Conservation (phyloP, 805 yeast genomes). For the Saccharomyces cerevisiae region DNA sequence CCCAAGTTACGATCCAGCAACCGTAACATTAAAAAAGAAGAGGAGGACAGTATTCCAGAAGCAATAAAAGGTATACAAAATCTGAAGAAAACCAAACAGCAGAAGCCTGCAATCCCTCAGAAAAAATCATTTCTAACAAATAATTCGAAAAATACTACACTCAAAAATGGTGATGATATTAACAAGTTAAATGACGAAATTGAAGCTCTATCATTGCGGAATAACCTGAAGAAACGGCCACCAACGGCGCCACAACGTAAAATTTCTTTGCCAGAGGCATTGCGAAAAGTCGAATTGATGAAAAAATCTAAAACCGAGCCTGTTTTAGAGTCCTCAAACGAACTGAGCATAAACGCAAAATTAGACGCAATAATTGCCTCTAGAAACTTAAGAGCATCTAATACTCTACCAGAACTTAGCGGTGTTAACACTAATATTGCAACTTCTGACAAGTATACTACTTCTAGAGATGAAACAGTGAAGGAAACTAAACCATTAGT, state of each 20-base stretch:
- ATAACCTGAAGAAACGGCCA: conserved; percentile 7
- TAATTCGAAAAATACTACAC: background rate
- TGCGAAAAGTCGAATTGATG: conserved; percentile 16
- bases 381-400: background rate
- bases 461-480: background rate
- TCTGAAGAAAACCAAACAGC: background rate
- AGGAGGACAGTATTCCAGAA: background rate
- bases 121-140: background rate
- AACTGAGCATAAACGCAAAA: background rate
- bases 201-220: background rate
- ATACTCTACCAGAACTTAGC: background rate
- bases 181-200: background rate
- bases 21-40: background rate
- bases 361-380: background rate
- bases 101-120: background rate
- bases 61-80: background rate
- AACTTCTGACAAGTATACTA: background rate
- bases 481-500: conserved; percentile 8
- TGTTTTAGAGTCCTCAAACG: background rate
- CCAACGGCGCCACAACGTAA: conserved; percentile 19
- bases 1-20: background rate
- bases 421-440: background rate
- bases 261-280: conserved; percentile 25
- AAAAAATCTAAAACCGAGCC: conserved; percentile 1
- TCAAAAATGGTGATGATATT: background rate